Evolutionary conservation across 1,284 basidiomycete species (phyloP), one percentile per base, ranked within the genome.

Genomic region (Austroboletus rostrupii): DNA sequence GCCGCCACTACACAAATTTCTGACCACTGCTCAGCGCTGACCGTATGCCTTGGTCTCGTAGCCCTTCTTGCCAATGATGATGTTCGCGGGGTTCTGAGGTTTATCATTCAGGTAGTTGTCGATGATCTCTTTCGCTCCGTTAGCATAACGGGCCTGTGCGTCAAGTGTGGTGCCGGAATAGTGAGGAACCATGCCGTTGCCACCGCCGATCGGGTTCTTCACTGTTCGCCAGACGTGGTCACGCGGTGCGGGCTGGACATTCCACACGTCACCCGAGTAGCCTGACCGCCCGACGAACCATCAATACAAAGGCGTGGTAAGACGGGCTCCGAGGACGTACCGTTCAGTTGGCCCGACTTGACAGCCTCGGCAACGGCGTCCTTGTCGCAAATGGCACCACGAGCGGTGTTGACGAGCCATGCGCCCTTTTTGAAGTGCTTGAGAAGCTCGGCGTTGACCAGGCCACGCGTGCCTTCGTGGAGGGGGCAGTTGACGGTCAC

Each of bases 331-430:
- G 38, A 3, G 12, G 16, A 75, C 61, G 56, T 75, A 79, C 52
- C 90, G 52, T 71, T 68, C 52, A 95, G 67, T 45, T 90, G 88
- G 16, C 94, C 94, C 48, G 78, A 83, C 70, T 81, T 78, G 55
- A 97, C 70, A 11, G 93, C 92, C 1, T 71, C 82, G 11, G 84
- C 83, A 52, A 97, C 83, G 42, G 84, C 92, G 55, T 91, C 79
- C 57, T 85, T 84, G 72, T 92, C 86, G 68, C 87, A 91, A 64
- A 97, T 94, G 45, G 94, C 94, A 42, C 94, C 94, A 61, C 92
- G 90, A 39, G 93, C 93, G 29, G 92, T 95, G 80, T 96, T 95
- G 66, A 96, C 84, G 59, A 95, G 79, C 87, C 89, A 94, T n/a
- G 88, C 79, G 44, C 85, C 85, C 64, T 89, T 87, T 81, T 97